Evolutionary conservation across 805 yeast genomes (phyloP).

Genomic region (Nakazawaea pomicola): DNA sequence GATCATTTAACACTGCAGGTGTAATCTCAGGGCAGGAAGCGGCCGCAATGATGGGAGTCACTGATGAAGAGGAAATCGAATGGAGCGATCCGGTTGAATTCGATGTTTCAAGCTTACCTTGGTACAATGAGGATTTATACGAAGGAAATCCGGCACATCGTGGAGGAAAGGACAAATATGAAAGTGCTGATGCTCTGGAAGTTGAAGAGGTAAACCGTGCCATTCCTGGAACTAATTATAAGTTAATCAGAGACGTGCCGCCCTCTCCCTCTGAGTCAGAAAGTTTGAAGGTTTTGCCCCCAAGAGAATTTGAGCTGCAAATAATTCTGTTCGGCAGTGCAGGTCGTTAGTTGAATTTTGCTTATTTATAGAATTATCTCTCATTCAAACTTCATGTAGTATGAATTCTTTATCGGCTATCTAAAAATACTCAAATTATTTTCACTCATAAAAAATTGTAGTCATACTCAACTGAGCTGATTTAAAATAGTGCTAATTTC

Average conservation of each 20-base stretch:
- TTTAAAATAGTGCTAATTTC: no score
- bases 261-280: constrained; percentile 4
- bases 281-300: constrained; percentile 6
- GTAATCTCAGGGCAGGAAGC: background rate
- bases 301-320: background rate
- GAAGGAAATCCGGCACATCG: constrained; percentile 6
- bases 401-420: no score
- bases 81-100: constrained; percentile 4
- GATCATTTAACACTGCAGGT: background rate
- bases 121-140: constrained; percentile 7
- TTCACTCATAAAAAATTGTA: no score
- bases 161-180: constrained; percentile 1
- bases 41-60: constrained; percentile 5
- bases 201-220: constrained; percentile 1
- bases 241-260: background rate
- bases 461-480: no score
- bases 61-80: constrained; percentile 7
- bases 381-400: no score
- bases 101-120: background rate
- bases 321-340: constrained; percentile 10
- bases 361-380: no score
- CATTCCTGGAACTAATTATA: background rate
- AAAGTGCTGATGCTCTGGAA: constrained; percentile 1
- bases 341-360: constrained; percentile 1
- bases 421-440: no score